Evolutionary conservation across 306 rosid genomes (phyloP), one percentile per base, ranked within the genome.

Genomic region (Prunus davidiana): DNA sequence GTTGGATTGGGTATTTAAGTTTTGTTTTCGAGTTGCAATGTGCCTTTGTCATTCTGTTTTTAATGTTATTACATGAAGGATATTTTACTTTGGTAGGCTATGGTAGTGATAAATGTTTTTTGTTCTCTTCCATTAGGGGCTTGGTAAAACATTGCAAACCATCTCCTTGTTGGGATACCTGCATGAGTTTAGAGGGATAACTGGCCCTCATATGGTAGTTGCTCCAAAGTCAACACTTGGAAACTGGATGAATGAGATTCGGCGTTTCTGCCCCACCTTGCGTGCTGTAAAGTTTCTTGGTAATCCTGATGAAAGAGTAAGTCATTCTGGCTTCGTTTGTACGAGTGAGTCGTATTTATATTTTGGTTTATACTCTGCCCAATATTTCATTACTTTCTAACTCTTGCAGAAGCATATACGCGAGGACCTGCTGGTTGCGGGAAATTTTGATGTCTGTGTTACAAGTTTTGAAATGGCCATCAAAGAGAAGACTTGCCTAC

Each of bases 401-500:
- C 78, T 76, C 66, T 32, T 77, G 78, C 89, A 95, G 99, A 90
- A 80, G 52, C 90, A 89, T 72, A 95, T 95, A 71, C 86, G 96
- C 74, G 98, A 95, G 52, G 86, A 95, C 58, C 81, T 95, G 75
- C 80, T 95, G 75, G 93, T 95, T 88, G 97, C 97, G 63, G 97
- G 99, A 75, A 95, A 90, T 78, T 95, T 95, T 80, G 99, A 95
- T 85, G 96, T 95, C 18, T 89, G 96, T 68, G 97, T 95, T 69
- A 95, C 99, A 19, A 95, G 99, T 87, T 95, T 95, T 65, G 99
- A 95, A 90, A 95, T 95, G 99, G 99, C 93, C 69, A 95, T 95
- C 80, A 95, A 92, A 83, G 99, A 95, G 86, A 95, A 95, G 86
- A 3, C 90, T 80, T 72, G 87, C 76, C 82, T 92, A 74, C 96